Conservation (phyloP, 495 filamentous ascomycete species). For the Immersiella caudata region DNA sequence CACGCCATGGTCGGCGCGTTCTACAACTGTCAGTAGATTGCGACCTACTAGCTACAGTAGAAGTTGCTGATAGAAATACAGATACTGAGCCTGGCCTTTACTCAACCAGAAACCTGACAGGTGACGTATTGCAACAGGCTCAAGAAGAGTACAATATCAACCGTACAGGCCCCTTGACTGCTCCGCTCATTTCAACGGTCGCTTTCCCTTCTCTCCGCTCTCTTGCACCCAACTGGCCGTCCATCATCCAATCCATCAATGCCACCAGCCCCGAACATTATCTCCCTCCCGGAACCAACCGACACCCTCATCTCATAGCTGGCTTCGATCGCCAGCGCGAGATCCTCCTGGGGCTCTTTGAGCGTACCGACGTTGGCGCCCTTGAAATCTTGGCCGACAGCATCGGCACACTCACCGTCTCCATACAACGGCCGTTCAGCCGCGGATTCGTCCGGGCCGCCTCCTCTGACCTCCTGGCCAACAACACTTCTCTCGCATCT, state of each 20-base stretch:
- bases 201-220: slow-evolving; percentile 25
- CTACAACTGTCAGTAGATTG: slow-evolving; percentile 40
- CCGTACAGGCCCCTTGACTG: slow-evolving; percentile 34
- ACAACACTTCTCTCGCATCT: slow-evolving; percentile 29
- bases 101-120: slow-evolving; percentile 39
- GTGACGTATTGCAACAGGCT: slow-evolving; percentile 30
- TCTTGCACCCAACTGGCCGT: slow-evolving; percentile 16
- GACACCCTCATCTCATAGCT: slow-evolving; percentile 41
- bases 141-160: slow-evolving; percentile 38
- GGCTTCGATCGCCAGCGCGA: slow-evolving; percentile 46
- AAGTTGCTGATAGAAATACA: slow-evolving; percentile 21
- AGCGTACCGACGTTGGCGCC: slow-evolving; percentile 18
- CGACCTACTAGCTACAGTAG: not conserved
- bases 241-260: slow-evolving; percentile 29
- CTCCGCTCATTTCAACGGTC: slow-evolving; percentile 31
- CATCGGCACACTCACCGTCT: slow-evolving; percentile 39
- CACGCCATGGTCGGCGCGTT: slow-evolving; percentile 59
- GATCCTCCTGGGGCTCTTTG: slow-evolving; percentile 32
- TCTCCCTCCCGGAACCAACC: slow-evolving; percentile 33
- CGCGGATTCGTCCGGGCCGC: slow-evolving; percentile 44
- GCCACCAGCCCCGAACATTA: slow-evolving; percentile 29
- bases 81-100: slow-evolving; percentile 41
- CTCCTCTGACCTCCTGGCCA: slow-evolving; percentile 34
- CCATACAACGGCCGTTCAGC: slow-evolving; percentile 39
- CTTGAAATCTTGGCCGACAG: slow-evolving; percentile 42